Base-by-base conservation (phyloP, 2,329 filamentous ascomycete genomes). In the Tolypocladium nubicola region DNA sequence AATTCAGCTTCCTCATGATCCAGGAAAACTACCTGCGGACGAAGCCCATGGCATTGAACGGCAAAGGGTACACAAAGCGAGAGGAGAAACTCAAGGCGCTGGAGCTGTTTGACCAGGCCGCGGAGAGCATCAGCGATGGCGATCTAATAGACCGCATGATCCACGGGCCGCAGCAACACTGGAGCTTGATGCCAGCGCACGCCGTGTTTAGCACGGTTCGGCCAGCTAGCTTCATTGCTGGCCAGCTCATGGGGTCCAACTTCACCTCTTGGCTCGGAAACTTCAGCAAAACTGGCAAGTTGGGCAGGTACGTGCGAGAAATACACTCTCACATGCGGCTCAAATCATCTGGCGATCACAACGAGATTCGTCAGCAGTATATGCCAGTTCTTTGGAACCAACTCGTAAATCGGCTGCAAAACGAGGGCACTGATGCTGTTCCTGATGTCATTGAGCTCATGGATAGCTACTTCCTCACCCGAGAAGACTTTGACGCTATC, bases 101-200 rank as follows among this genome's bases (percentile, higher is more conserved):
- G 9, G 90, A 97, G 71, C 77, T 97, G 9, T 83, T 87, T 26
- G 92, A 96, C 62, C 83, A 89, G 65, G 94, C 94, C 4, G 92
- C 94, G 4, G 88, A 95, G 68, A 97, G 92, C 68, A 99, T 99
- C 73, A 97, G 91, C 66, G 94, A 99, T 67, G 94, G 94, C 59
- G 94, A 99, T 70, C 76, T 99, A 40, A 90, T 97, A 2, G 94
- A 99, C 71, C 83, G 90, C 55, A 97, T 99, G 93, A 99, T 99
- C 59, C 94, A 99, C 71, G 94, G 94, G 33, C 90, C 90, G 50
- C 94, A 99, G 69, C 94, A 99, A 69, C 94, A 99, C 61, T 99
- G 94, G 94, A 94, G 89, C 68, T 75, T 99, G 60, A 99, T 99
- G 94, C 94, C 94, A 16, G 88, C 90, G 1, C 94, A 99, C 72